Evolutionary conservation across 495 filamentous ascomycete species (phyloP).

Genomic region (Oleoguttula mirabilis): DNA sequence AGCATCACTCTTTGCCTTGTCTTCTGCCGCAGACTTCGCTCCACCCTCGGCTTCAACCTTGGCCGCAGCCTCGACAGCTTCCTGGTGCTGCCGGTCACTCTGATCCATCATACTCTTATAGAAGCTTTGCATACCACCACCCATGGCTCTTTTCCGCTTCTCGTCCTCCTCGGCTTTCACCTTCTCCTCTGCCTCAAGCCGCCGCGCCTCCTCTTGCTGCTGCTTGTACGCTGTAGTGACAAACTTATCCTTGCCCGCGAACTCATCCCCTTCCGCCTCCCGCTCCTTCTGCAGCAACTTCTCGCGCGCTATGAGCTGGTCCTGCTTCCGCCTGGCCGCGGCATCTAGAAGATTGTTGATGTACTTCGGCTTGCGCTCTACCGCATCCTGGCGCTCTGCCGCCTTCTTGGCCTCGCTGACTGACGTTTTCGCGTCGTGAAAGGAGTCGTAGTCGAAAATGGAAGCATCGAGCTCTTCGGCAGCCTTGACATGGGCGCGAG

Average conservation of each 20-base stretch:
- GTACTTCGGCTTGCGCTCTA: constrained; percentile 60
- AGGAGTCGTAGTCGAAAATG: constrained; percentile 67
- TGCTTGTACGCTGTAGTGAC: constrained; percentile 91
- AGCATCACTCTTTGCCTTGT: constrained; percentile 49
- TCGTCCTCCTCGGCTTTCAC: constrained; percentile 55
- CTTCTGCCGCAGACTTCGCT: constrained; percentile 23
- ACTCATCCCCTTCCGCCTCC: constrained; percentile 87
- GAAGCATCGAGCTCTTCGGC: constrained; percentile 50
- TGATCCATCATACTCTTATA: constrained; percentile 72
- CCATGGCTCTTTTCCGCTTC: constrained; percentile 45
- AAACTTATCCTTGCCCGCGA: constrained; percentile 90
- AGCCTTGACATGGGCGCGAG: constrained; percentile 43
- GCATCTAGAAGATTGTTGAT: constrained; percentile 70
- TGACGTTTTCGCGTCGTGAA: constrained; percentile 47
- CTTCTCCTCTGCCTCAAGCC: constrained; percentile 71
- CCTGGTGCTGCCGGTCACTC: constrained; percentile 62
- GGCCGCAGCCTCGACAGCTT: constrained; percentile 50
- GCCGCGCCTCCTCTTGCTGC: constrained; percentile 74
- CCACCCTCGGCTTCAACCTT: constrained; percentile 31
- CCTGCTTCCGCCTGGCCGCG: constrained; percentile 77
- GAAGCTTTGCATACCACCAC: constrained; percentile 71
- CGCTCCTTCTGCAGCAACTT: constrained; percentile 75
- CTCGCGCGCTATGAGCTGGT: constrained; percentile 77
- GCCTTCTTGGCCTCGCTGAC: constrained; percentile 24
- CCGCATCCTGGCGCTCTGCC: constrained; percentile 27